Conservation (phyloP, 2,329 filamentous ascomycete genomes). For the Pezicula carpinea region DNA sequence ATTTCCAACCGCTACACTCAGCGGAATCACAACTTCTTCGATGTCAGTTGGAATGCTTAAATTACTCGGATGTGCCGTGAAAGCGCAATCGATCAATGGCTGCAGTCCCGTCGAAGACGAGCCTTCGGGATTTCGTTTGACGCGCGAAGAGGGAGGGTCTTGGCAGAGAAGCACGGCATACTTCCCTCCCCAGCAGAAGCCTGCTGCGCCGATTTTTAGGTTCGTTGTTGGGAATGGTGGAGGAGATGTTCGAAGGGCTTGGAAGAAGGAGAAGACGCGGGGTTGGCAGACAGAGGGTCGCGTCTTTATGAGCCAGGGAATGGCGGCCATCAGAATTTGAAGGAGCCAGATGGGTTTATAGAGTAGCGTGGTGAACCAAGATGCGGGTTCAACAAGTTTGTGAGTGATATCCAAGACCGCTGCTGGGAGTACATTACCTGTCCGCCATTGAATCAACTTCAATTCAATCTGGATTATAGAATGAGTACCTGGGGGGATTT, state of each 20-base stretch:
- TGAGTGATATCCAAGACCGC: slow-evolving; percentile 13
- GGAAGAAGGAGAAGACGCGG: slow-evolving; percentile 34
- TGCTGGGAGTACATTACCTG: slow-evolving; percentile 14
- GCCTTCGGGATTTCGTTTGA: slow-evolving; percentile 6
- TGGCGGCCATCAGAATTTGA: slow-evolving; percentile 33
- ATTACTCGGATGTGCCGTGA: slow-evolving; percentile 46
- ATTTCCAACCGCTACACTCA: slow-evolving; percentile 41
- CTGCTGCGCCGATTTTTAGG: slow-evolving; percentile 46
- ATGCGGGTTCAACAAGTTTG: slow-evolving; percentile 14
- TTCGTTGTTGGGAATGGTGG: slow-evolving; percentile 22
- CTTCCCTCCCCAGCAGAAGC: slow-evolving; percentile 62
- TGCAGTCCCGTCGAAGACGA: neutral
- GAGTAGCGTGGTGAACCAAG: slow-evolving; percentile 18
- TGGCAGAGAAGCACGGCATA: slow-evolving; percentile 45
- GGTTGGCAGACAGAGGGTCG: slow-evolving; percentile 26
- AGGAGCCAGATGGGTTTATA: slow-evolving; percentile 36
- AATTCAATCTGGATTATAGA: too few relatives aligned
- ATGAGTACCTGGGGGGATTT: too few relatives aligned
- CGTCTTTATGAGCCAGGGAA: slow-evolving; percentile 25
- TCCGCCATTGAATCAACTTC: neutral
- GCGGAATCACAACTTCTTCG: slow-evolving; percentile 36
- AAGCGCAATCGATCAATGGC: slow-evolving; percentile 43
- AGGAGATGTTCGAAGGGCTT: slow-evolving; percentile 27
- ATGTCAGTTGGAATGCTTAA: slow-evolving; percentile 40
- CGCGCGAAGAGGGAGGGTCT: slow-evolving; percentile 25